Evolutionary conservation across 257 asterid species (phyloP).

Genomic region (Paulownia fortunei): DNA sequence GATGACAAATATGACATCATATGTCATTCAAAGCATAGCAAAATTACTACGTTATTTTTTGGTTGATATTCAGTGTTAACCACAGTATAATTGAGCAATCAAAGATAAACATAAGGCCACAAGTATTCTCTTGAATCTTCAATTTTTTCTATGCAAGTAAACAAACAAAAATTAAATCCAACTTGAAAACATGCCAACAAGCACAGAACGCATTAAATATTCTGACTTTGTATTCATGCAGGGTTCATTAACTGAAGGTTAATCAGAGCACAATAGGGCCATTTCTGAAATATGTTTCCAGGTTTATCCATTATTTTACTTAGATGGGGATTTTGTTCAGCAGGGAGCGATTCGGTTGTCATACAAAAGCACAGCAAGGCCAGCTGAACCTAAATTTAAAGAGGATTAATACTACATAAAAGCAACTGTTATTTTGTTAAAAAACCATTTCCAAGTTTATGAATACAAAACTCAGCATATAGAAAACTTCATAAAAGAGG

Average conservation of each 20-base stretch:
- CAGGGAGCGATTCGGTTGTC: not conserved
- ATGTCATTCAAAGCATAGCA: not conserved
- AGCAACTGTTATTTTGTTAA: not conserved
- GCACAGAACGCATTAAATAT: not conserved
- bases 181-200: not conserved
- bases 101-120: not conserved
- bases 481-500: constrained; percentile 22
- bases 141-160: not conserved
- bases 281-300: not conserved
- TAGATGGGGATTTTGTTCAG: constrained; percentile 5
- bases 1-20: not conserved
- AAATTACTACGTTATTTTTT: not conserved
- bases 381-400: not conserved
- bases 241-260: not conserved
- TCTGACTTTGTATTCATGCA: not conserved
- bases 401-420: not conserved
- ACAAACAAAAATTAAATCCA: not conserved
- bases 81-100: not conserved
- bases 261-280: not conserved
- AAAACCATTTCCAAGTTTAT: constrained; percentile 8
- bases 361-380: constrained; percentile 3
- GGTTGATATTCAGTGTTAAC: not conserved
- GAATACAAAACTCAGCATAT: not conserved
- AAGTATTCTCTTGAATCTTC: not conserved
- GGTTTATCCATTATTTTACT: not conserved